Conservation (phyloP, 2,329 filamentous ascomycete species). For the Reticulascus tulasneorum region DNA sequence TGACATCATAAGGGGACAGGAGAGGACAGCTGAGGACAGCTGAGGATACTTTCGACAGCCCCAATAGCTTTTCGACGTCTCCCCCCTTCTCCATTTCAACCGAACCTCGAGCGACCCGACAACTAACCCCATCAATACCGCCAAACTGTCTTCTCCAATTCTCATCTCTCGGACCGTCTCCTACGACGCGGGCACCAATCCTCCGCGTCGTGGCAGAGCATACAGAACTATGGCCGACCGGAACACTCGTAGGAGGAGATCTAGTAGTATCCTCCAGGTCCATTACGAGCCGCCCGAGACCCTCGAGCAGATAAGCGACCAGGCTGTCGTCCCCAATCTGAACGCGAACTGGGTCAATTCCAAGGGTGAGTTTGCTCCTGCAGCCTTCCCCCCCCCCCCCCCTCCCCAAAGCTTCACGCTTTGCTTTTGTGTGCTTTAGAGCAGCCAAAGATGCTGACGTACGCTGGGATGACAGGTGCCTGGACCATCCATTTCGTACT, state of each 20-base stretch:
- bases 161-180: constrained; percentile 86
- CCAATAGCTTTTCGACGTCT: constrained; percentile 7
- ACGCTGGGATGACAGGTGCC: too few relatives aligned
- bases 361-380: constrained; percentile 66
- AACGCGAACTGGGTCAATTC: constrained; percentile 99
- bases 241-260: constrained; percentile 79
- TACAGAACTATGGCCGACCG: constrained; percentile 61
- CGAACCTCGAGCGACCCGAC: constrained; percentile 18
- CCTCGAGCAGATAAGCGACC: constrained; percentile 95
- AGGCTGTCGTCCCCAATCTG: constrained; percentile 88
- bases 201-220: constrained; percentile 59
- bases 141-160: constrained; percentile 91
- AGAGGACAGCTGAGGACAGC: constrained; percentile 1
- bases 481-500: constrained; percentile 97
- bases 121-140: constrained; percentile 61
- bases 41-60: constrained; percentile 1
- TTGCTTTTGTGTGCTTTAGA: too few relatives aligned
- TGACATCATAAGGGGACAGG: constrained; percentile 15
- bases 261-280: constrained; percentile 87
- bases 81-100: constrained; percentile 12
- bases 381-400: background rate
- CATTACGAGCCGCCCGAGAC: constrained; percentile 97
- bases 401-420: too few relatives aligned
- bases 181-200: constrained; percentile 78
- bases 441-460: too few relatives aligned